These are phyloP conservation scores for Xylaria sp. DNA, from an alignment of 2,329 filamentous ascomycete species.

Conservation along the genomic window DNA sequence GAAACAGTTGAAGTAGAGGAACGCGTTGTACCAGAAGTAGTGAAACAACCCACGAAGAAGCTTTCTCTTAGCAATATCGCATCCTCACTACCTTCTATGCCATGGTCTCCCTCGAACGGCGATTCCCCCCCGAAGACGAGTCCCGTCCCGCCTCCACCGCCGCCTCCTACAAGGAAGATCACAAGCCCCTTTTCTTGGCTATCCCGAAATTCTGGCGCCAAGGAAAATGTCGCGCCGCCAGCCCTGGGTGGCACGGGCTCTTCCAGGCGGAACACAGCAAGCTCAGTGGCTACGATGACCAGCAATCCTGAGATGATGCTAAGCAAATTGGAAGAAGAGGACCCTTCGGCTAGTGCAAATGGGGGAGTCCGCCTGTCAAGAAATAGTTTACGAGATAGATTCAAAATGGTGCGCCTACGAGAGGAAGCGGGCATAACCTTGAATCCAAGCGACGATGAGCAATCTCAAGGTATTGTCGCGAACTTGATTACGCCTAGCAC, in stretches of 20 bases:
- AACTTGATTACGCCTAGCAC: slow-evolving; percentile 39
- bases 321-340: slow-evolving; percentile 78
- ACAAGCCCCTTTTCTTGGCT: slow-evolving; percentile 91
- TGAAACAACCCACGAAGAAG: slow-evolving; percentile 62
- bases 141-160: slow-evolving; percentile 50
- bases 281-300: slow-evolving; percentile 79
- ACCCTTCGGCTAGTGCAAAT: slow-evolving; percentile 58
- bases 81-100: slow-evolving; percentile 75
- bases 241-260: slow-evolving; percentile 56
- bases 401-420: slow-evolving; percentile 79
- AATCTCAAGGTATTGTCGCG: slow-evolving; percentile 53
- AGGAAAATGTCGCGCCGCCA: slow-evolving; percentile 64
- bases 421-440: slow-evolving; percentile 72
- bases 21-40: slow-evolving; percentile 43
- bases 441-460: slow-evolving; percentile 64
- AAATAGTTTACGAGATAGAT: slow-evolving; percentile 79
- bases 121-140: slow-evolving; percentile 60
- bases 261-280: slow-evolving; percentile 77
- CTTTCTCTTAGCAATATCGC: slow-evolving; percentile 76
- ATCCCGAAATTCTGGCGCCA: slow-evolving; percentile 71
- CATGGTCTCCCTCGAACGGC: slow-evolving; percentile 72
- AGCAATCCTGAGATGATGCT: slow-evolving; percentile 86
- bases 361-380: slow-evolving; percentile 60
- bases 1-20: slow-evolving; percentile 45
- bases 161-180: slow-evolving; percentile 71